Percentiles rank a stretch among this genome's conserved stretches.
Conservation (phyloP, 805 yeast species). For the Saturnispora quitensis region DNA sequence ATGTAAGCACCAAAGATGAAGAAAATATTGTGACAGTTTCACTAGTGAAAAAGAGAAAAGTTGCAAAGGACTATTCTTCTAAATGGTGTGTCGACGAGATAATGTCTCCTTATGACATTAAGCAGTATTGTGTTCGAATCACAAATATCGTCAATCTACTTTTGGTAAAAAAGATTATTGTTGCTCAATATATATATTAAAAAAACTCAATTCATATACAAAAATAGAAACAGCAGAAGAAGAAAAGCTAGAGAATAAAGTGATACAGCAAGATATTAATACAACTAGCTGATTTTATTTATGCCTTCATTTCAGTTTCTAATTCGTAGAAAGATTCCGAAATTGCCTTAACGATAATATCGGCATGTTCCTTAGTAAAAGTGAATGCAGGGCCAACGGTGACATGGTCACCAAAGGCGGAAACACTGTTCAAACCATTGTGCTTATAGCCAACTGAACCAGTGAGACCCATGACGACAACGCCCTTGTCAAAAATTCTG, state of each 20-base stretch:
- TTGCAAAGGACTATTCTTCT: background rate
- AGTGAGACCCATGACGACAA: slow-evolving; percentile 37
- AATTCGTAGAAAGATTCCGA: slow-evolving; percentile 33
- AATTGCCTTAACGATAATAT: slow-evolving; percentile 32
- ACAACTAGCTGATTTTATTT: background rate
- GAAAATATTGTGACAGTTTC: background rate
- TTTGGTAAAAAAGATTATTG: no score
- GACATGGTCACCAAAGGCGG: slow-evolving; percentile 34
- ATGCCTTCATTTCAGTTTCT: slow-evolving; percentile 17
- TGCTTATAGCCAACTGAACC: slow-evolving; percentile 29
- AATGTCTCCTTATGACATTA: no score
- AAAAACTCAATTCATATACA: background rate
- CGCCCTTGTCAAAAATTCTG: slow-evolving; percentile 36
- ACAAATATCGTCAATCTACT: no score
- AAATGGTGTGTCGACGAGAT: no score
- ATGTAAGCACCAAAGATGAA: background rate
- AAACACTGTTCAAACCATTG: slow-evolving; percentile 23
- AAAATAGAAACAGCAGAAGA: background rate
- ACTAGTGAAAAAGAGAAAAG: background rate
- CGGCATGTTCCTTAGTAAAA: slow-evolving; percentile 34
- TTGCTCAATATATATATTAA: no score
- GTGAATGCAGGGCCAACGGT: slow-evolving; percentile 40
- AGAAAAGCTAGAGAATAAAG: background rate
- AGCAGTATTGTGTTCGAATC: no score
- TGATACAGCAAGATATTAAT: background rate